These are phyloP conservation scores for Boletellus ananiceps DNA, from an alignment of 768 basidiomycete genomes.

Conservation along the genomic window DNA sequence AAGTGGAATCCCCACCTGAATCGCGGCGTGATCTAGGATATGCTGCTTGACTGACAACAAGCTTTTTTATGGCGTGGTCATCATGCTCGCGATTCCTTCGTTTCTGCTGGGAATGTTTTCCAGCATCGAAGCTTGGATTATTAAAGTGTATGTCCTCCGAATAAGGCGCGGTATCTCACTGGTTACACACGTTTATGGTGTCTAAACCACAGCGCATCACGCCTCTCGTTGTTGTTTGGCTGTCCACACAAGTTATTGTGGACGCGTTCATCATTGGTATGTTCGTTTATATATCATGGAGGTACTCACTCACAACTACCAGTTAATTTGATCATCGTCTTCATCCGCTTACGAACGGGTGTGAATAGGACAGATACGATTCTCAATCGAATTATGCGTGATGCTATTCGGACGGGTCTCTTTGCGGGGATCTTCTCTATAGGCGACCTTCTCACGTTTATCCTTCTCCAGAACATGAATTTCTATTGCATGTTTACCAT, in stretches of 20 bases:
- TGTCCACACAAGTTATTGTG: constrained; percentile 40
- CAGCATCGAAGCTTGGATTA: constrained; percentile 40
- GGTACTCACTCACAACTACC: not conserved
- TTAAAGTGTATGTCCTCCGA: constrained; percentile 32
- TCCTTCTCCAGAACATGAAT: constrained; percentile 26
- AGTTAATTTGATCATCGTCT: constrained; percentile 25
- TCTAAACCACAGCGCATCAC: constrained; percentile 37
- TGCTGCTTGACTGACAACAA: constrained; percentile 9
- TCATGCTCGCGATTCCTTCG: constrained; percentile 34
- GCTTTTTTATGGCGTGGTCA: constrained; percentile 33
- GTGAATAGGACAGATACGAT: constrained; percentile 48
- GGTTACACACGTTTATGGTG: constrained; percentile 26
- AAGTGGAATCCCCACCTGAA: not conserved
- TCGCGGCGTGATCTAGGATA: constrained; percentile 5
- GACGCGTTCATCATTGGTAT: constrained; percentile 44
- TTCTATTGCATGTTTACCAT: constrained; percentile 36
- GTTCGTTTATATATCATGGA: not conserved
- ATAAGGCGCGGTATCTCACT: not conserved
- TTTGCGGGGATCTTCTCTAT: constrained; percentile 49
- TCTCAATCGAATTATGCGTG: constrained; percentile 50
- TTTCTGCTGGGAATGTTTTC: constrained; percentile 42
- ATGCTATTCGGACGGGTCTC: constrained; percentile 50
- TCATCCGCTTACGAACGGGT: constrained; percentile 47
- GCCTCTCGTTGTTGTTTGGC: constrained; percentile 44
- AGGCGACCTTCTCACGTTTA: constrained; percentile 40